Evolutionary conservation across 2,329 filamentous ascomycete genomes (phyloP), one percentile per base, ranked within the genome.

Genomic region (Paraphoma chrysanthemicola): DNA sequence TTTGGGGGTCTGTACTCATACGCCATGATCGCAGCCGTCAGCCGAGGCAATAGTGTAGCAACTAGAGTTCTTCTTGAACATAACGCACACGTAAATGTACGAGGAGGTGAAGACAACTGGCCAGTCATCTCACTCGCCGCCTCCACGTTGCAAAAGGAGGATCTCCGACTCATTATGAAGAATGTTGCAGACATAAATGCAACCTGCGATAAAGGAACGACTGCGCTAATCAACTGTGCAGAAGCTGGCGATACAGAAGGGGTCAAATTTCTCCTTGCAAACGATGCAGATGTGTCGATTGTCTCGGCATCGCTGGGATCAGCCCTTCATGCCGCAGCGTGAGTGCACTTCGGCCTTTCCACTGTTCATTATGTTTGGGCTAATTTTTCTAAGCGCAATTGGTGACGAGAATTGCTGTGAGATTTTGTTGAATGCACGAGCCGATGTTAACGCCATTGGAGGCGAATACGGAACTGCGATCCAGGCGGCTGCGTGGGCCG

Each of bases 301-400:
- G 48, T 44, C 2, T 63, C 59, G 17, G 53, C 61, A n/a, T 53
- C 56, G 23, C 58, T 53, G 38, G 66, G 63, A 14, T 67, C 66
- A 8, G 64, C 67, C 9, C 57, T 70, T 28, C 61, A 67, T 41
- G 64, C 59, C 4, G 62, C 64, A 16, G 66, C 67, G 47, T 62
- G 56, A 54, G 60, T 56, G 5, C 29, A 33, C 46, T 17, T 16
- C 12, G 49, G n/a, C 42, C 28, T 6, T n/a, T 7, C 4, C 23
- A n/a, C n/a, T 14, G 29, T 36, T 36, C 2, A 36, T 36, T 36
- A 3, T 10, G 3, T 10, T 36, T 14, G 9, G 2, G 31, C 49
- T 63, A 23, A 52, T 39, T 6, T 3, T 45, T 43, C 23, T n/a
- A 44, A 62, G 59, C 3, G 54, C 48, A 4, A 46, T 58, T 43